Evolutionary conservation across 805 yeast genomes (phyloP).

Genomic region (Spencermartinsiella europaea): DNA sequence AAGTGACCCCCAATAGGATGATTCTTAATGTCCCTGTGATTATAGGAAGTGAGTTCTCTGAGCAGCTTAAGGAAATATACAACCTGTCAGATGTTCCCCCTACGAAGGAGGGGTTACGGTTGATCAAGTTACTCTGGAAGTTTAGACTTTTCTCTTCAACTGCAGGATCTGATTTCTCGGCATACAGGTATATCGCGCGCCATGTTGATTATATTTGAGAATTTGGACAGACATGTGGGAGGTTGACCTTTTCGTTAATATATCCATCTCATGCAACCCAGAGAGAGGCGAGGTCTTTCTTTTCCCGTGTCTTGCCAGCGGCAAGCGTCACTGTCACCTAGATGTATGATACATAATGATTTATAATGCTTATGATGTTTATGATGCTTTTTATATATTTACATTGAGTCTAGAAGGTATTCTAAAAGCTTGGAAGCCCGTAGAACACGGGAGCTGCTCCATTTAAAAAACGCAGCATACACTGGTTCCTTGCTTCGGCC

Average conservation of each 20-base stretch:
- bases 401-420: neutral
- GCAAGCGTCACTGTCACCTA: too few relatives aligned
- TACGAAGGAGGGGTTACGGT: neutral
- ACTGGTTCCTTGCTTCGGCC: slow-evolving; percentile 53
- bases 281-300: too few relatives aligned
- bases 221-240: too few relatives aligned
- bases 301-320: too few relatives aligned
- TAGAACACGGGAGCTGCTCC: slow-evolving; percentile 92
- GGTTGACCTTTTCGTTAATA: too few relatives aligned
- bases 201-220: too few relatives aligned
- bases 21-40: neutral
- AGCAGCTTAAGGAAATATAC: neutral
- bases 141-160: neutral
- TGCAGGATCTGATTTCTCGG: neutral
- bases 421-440: slow-evolving; percentile 57
- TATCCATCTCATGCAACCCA: too few relatives aligned
- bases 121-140: neutral
- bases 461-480: slow-evolving; percentile 69
- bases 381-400: neutral
- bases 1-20: neutral
- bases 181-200: neutral
- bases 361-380: too few relatives aligned
- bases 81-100: neutral
- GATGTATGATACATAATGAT: neutral
- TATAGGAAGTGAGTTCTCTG: neutral